Conservation (phyloP, 352 stramenopile species). For the Pelagophyceae sp. region DNA sequence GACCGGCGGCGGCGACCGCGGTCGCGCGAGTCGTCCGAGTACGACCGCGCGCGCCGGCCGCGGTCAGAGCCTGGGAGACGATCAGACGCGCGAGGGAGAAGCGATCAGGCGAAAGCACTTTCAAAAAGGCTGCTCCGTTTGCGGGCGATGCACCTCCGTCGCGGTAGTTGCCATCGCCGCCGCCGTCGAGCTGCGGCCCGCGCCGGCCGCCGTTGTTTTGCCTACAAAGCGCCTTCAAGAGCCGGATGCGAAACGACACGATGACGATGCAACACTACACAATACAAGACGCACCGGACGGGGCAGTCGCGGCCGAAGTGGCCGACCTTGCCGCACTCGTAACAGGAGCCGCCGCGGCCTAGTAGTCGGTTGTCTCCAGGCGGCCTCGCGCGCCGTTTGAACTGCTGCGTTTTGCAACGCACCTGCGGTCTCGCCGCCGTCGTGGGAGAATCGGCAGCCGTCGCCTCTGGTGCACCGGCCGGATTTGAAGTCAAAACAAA, state of each 20-base stretch:
- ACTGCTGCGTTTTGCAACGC: too few species aligned
- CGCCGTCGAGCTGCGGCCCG: background rate
- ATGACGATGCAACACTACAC: background rate
- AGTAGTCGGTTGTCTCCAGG: too few species aligned
- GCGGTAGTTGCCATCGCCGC: background rate
- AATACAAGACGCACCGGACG: background rate
- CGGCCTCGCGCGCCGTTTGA: too few species aligned
- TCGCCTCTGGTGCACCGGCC: background rate
- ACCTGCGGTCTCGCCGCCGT: background rate
- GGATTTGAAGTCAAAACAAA: background rate
- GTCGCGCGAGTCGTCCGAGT: constrained; percentile 1
- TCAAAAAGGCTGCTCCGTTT: background rate
- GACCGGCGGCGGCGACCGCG: background rate
- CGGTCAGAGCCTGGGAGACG: too few species aligned
- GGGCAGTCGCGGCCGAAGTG: constrained; percentile 19
- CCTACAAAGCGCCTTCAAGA: too few species aligned
- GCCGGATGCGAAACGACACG: background rate
- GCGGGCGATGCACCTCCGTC: background rate
- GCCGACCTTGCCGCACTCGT: constrained; percentile 12
- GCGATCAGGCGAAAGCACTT: too few species aligned
- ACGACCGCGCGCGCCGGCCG: background rate
- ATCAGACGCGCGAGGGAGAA: too few species aligned
- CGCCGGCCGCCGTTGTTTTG: constrained; percentile 12
- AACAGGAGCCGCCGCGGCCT: background rate
- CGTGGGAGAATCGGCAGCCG: background rate